These are phyloP conservation scores for Amanita fuliginea DNA, from an alignment of 768 basidiomycete genomes.

Conservation along the genomic window DNA sequence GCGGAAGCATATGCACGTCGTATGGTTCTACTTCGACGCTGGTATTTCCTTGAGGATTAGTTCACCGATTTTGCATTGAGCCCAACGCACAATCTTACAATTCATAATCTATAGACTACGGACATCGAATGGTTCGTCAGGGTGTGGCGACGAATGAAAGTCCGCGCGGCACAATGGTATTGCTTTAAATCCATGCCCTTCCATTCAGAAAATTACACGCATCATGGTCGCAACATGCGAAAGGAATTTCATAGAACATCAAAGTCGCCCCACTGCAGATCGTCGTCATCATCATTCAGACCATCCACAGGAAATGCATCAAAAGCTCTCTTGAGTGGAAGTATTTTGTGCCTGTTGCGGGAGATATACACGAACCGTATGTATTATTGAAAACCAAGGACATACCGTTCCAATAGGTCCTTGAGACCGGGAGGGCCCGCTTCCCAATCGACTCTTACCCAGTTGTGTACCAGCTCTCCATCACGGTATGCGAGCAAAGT, in stretches of 20 bases:
- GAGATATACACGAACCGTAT: not conserved
- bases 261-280: not conserved
- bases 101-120: no score
- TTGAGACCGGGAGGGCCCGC: slow-evolving; percentile 28
- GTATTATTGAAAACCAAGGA: not conserved
- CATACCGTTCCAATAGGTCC: slow-evolving; percentile 3
- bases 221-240: no score
- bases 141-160: no score
- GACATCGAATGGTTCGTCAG: no score
- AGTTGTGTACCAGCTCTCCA: slow-evolving; percentile 78
- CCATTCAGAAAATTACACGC: no score
- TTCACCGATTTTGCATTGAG: no score
- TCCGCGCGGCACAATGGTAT: no score
- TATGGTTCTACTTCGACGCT: no score
- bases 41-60: no score
- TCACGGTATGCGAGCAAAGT: slow-evolving; percentile 70
- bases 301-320: not conserved
- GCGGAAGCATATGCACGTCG: no score
- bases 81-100: not conserved
- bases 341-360: not conserved
- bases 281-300: not conserved
- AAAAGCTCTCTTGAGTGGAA: not conserved
- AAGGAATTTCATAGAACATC: not conserved
- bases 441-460: slow-evolving; percentile 86
- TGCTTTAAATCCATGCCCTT: not conserved